A percentile compares a stretch with the other conserved stretches of the same genome.
Conservation (phyloP, 495 filamentous ascomycete genomes). For the Lophiostoma macrostomum region DNA sequence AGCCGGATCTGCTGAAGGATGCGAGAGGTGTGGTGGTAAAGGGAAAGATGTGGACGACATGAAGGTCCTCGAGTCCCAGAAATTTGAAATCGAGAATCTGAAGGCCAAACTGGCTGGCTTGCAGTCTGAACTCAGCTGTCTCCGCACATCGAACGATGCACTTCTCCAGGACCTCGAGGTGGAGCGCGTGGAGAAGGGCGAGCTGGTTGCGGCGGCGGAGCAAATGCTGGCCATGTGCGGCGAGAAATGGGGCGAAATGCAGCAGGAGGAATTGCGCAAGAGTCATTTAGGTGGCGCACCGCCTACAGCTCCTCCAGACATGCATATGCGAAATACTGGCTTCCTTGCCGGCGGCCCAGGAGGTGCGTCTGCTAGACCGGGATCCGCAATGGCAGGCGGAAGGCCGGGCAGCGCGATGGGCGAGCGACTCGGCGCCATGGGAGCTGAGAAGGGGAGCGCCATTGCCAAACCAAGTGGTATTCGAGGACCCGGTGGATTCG, state of each 20-base stretch:
- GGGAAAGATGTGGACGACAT: constrained; percentile 42
- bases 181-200: constrained; percentile 88
- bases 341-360: constrained; percentile 1
- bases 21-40: constrained; percentile 7
- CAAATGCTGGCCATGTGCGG: constrained; percentile 66
- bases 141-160: constrained; percentile 63
- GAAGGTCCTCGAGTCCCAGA: constrained; percentile 48
- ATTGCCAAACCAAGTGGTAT: constrained; percentile 22
- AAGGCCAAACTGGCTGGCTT: constrained; percentile 64
- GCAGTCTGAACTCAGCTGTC: constrained; percentile 60
- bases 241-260: constrained; percentile 25
- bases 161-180: constrained; percentile 64
- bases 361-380: constrained; percentile 1
- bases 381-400: constrained; percentile 10
- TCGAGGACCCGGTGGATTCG: constrained; percentile 28
- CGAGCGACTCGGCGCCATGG: constrained; percentile 16
- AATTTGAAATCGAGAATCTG: constrained; percentile 52
- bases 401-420: constrained; percentile 18
- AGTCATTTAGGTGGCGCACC: constrained; percentile 1
- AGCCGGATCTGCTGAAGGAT: background rate
- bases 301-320: constrained; percentile 4
- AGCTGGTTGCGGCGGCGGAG: constrained; percentile 87
- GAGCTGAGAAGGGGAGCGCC: background rate
- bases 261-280: constrained; percentile 23
- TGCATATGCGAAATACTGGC: background rate